Conservation (phyloP, 2,329 filamentous ascomycete genomes). For the Mycogone perniciosa region DNA sequence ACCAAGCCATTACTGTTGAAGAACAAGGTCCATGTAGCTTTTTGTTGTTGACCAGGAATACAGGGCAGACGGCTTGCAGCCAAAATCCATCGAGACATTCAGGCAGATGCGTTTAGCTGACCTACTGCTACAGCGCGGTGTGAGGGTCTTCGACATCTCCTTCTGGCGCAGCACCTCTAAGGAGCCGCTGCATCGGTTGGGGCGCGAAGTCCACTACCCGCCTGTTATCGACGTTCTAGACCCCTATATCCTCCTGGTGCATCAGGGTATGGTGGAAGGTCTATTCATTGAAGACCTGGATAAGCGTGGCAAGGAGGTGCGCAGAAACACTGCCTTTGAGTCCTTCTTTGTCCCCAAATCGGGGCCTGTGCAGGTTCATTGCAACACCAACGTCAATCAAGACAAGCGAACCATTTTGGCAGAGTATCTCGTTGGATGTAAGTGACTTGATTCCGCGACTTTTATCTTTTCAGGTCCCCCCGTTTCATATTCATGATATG, state of each 20-base stretch:
- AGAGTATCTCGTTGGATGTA: conserved; percentile 62
- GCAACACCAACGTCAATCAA: conserved; percentile 45
- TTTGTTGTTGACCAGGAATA: conserved; percentile 16
- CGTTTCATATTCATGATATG: no score
- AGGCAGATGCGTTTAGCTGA: conserved; percentile 69
- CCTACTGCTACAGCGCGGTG: conserved; percentile 57
- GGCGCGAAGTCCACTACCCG: conserved; percentile 64
- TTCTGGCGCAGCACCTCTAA: conserved; percentile 58
- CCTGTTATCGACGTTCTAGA: conserved; percentile 51
- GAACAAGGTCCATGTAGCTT: not conserved
- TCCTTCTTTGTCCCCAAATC: conserved; percentile 42
- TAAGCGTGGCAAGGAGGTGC: conserved; percentile 56
- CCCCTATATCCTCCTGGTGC: conserved; percentile 53
- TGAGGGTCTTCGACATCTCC: conserved; percentile 66
- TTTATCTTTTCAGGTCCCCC: not conserved
- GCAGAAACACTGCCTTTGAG: conserved; percentile 58
- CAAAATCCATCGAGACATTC: conserved; percentile 73
- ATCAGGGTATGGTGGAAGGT: conserved; percentile 71
- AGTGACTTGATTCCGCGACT: conserved; percentile 17
- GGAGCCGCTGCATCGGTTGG: conserved; percentile 51
- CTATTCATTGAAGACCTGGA: conserved; percentile 63
- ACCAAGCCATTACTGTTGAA: not conserved
- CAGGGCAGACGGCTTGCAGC: conserved; percentile 66
- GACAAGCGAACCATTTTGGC: conserved; percentile 47
- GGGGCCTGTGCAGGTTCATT: conserved; percentile 44